Conservation (phyloP, 139 green algal species). For the Trebouxia sp. region DNA sequence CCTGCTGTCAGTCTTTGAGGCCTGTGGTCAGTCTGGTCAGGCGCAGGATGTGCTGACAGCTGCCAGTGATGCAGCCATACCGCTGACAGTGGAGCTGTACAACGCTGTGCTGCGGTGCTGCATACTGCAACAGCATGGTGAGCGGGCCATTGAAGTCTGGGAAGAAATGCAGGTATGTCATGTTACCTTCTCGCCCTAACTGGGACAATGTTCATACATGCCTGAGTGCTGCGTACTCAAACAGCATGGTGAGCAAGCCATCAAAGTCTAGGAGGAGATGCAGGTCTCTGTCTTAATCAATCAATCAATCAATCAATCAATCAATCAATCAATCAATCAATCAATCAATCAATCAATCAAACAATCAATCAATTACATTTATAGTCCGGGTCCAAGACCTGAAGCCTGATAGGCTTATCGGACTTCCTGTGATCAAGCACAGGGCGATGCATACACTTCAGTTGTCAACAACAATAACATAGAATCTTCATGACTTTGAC, state of each 20-base stretch:
- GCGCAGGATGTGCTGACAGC: conserved; percentile 12
- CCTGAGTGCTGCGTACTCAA: conserved; percentile 14
- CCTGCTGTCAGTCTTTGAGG: conserved; percentile 28
- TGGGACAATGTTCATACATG: no score
- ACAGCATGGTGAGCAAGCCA: not conserved
- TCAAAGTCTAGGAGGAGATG: conserved; percentile 17
- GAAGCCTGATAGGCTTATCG: not conserved
- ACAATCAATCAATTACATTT: no score
- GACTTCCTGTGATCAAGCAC: no score
- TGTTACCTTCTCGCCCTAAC: no score
- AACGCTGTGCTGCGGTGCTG: conserved; percentile 23
- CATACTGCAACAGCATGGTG: conserved; percentile 2
- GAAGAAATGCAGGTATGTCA: no score
- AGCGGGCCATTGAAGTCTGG: conserved; percentile 4
- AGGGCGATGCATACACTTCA: no score
- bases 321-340: no score
- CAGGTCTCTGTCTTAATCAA: not conserved
- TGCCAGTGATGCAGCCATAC: not conserved
- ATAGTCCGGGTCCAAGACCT: no score
- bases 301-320: no score
- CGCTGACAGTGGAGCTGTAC: conserved; percentile 6
- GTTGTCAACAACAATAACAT: no score
- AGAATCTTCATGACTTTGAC: no score
- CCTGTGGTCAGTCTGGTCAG: conserved; percentile 5
- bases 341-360: no score